Percentiles rank a stretch among this genome's conserved stretches.
These are phyloP conservation scores for Didymella sp. DNA, from an alignment of 2,329 filamentous ascomycete species.

Conservation along the genomic window DNA sequence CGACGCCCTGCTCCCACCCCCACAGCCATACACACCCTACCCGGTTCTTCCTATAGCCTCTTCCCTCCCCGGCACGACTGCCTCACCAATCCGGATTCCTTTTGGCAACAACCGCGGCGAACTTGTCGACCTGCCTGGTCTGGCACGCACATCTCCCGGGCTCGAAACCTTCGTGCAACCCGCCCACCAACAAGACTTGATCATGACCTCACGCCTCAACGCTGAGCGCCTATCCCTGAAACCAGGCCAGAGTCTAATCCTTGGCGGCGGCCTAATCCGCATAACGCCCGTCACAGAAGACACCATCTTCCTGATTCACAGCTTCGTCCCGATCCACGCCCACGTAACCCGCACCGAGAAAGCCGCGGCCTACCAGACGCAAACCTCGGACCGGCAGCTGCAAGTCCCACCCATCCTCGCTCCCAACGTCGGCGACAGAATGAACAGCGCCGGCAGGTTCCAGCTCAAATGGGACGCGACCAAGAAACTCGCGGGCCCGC, in stretches of 20 bases:
- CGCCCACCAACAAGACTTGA: conserved; percentile 68
- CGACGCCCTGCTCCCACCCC: conserved; percentile 72
- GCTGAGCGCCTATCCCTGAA: conserved; percentile 78
- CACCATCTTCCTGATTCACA: conserved; percentile 76
- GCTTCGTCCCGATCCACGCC: conserved; percentile 79
- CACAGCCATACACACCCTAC: conserved; percentile 74
- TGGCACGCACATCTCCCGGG: conserved; percentile 69
- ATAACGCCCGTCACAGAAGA: conserved; percentile 77
- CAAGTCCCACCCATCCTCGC: conserved; percentile 67
- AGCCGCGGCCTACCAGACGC: conserved; percentile 73
- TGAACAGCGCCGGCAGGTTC: conserved; percentile 71
- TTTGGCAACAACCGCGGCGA: conserved; percentile 88
- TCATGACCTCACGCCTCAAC: conserved; percentile 79
- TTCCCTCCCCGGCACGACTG: conserved; percentile 88
- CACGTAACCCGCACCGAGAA: conserved; percentile 84
- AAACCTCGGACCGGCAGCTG: conserved; percentile 61
- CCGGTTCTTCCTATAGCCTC: conserved; percentile 88
- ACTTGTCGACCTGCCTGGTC: conserved; percentile 88
- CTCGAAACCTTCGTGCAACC: conserved; percentile 75
- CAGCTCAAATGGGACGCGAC: conserved; percentile 84
- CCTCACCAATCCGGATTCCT: conserved; percentile 89
- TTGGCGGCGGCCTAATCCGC: conserved; percentile 82
- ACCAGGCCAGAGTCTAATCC: conserved; percentile 77
- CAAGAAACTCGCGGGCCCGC: conserved; percentile 73
- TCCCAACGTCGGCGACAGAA: conserved; percentile 48